phyloP scores from a whole-genome alignment of 768 basidiomycete genomes.

The Lentinula lateritia region DNA sequence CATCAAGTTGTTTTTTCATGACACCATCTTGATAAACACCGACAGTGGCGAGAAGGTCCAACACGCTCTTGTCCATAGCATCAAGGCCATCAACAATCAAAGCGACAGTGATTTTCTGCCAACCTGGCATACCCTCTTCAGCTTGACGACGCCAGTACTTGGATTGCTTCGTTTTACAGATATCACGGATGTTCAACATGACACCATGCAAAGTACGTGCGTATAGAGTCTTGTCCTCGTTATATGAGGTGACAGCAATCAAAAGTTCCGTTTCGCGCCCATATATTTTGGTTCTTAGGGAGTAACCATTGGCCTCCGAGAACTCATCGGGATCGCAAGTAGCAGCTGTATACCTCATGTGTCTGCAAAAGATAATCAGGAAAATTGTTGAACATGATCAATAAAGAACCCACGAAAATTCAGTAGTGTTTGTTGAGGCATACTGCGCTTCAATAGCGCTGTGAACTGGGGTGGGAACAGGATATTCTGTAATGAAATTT shows the following conservation, averaged over 20 bases:
- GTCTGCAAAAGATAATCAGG: slow-evolving; percentile 31
- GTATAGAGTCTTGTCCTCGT: slow-evolving; percentile 90
- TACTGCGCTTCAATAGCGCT: slow-evolving; percentile 65
- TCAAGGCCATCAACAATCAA: slow-evolving; percentile 92
- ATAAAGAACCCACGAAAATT: slow-evolving; percentile 56
- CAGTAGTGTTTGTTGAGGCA: slow-evolving; percentile 48
- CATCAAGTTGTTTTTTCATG: slow-evolving; percentile 90
- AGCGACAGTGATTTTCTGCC: slow-evolving; percentile 89
- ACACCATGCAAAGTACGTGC: slow-evolving; percentile 90
- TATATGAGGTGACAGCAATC: slow-evolving; percentile 92
- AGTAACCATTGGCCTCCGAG: slow-evolving; percentile 71
- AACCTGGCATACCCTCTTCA: slow-evolving; percentile 79
- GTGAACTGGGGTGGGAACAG: slow-evolving; percentile 59
- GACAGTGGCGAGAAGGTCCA: slow-evolving; percentile 84
- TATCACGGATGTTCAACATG: slow-evolving; percentile 97
- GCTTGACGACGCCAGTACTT: slow-evolving; percentile 85
- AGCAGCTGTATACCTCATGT: slow-evolving; percentile 93
- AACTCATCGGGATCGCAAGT: slow-evolving; percentile 92
- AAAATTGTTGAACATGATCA: background rate
- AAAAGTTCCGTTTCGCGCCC: slow-evolving; percentile 88
- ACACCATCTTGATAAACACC: slow-evolving; percentile 94
- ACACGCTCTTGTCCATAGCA: slow-evolving; percentile 91
- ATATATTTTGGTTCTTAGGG: slow-evolving; percentile 78
- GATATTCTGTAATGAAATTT: slow-evolving; percentile 67
- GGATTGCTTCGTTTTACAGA: slow-evolving; percentile 92